A percentile compares a stretch with the other conserved stretches of the same genome.
phyloP scores from a whole-genome alignment of 768 basidiomycete species.

The Podaxis sp. region DNA sequence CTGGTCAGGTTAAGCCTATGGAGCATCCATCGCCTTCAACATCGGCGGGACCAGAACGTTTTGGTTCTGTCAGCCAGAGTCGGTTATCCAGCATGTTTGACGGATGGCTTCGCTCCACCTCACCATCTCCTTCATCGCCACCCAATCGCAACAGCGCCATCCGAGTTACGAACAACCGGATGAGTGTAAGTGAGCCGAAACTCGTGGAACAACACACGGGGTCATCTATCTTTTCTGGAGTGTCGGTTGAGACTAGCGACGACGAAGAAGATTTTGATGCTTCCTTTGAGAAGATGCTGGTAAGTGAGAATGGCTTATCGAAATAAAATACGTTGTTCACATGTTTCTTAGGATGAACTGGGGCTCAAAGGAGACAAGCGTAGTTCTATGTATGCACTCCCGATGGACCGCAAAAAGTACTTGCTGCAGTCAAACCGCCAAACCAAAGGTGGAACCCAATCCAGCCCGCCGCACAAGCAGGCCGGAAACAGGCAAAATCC shows the following conservation, averaged over 20 bases:
- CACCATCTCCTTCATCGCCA: slow-evolving; percentile 28
- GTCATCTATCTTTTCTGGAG: slow-evolving; percentile 15
- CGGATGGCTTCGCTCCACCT: slow-evolving; percentile 51
- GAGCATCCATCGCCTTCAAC: slow-evolving; percentile 7
- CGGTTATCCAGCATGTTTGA: slow-evolving; percentile 66
- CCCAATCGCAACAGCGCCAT: slow-evolving; percentile 29
- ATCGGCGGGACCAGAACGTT: slow-evolving; percentile 40
- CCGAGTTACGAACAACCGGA: slow-evolving; percentile 36
- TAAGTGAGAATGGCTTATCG: slow-evolving; percentile 26
- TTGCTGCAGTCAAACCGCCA: slow-evolving; percentile 55
- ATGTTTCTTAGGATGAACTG: slow-evolving; percentile 58
- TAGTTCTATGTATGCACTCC: slow-evolving; percentile 54
- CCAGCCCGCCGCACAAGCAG: slow-evolving; percentile 23
- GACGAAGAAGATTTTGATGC: slow-evolving; percentile 31
- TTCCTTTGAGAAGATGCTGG: slow-evolving; percentile 70
- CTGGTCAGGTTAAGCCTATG: slow-evolving; percentile 16
- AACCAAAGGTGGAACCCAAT: slow-evolving; percentile 30
- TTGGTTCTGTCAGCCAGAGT: slow-evolving; percentile 49
- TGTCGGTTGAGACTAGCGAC: slow-evolving; percentile 26
- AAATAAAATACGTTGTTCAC: background rate
- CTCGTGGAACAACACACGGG: slow-evolving; percentile 40
- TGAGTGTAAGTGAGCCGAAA: slow-evolving; percentile 70
- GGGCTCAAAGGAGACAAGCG: slow-evolving; percentile 71
- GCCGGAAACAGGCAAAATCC: slow-evolving; percentile 22
- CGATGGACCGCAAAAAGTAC: slow-evolving; percentile 60